Base-by-base conservation (phyloP, 495 filamentous ascomycete genomes). In the Staphylotrichum longicolle region DNA sequence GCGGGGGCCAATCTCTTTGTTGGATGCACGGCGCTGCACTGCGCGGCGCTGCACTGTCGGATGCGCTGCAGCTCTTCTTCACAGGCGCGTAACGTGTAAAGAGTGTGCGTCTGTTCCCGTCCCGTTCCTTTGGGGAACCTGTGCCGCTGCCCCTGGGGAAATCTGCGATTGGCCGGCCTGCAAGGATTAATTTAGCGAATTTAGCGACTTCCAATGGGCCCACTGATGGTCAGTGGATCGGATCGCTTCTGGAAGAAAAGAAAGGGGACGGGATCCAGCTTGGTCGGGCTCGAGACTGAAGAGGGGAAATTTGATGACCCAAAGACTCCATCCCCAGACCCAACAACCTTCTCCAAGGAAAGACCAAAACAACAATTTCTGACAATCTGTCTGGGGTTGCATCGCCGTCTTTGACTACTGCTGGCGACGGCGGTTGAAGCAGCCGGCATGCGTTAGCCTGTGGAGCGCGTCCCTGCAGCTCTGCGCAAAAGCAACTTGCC, bases 11-110 rank as follows among this genome's bases (percentile, higher is more conserved):
- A 56, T 50, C 10, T 55, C 47, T 27, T 27, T 27, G 20, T 27
- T 27, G 42, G 49, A 14, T 4, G 30, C 54, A 39, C 7, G 9
- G 8, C 14, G 5, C 5, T 12, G 7, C 4, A n/a, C 32, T 20
- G 48, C 7, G 42, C 9, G 14, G 30, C 11, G 51, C 45, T 48
- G 59, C 59, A 54, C 59, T 40, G 42, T 48, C 8, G 50, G 40
- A 54, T 44, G 57, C 48, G 37, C 47, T 42, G 49, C 41, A 27
- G 20, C 20, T 27, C 20, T 27, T 27, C 27, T 10, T 7, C 32
- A 33, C 49, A 15, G 20, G 58, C 49, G 49, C 45, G 49, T 35
- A 60, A 52, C 67, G 67, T 66, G 65, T 70, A 70, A 68, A 70
- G 68, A 66, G 65, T 50, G 61, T 68, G 68, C 63, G 62, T 65